Evolutionary conservation across 352 stramenopile species (phyloP), one percentile per base, ranked within the genome.

Genomic region (Albugo laibachii): DNA sequence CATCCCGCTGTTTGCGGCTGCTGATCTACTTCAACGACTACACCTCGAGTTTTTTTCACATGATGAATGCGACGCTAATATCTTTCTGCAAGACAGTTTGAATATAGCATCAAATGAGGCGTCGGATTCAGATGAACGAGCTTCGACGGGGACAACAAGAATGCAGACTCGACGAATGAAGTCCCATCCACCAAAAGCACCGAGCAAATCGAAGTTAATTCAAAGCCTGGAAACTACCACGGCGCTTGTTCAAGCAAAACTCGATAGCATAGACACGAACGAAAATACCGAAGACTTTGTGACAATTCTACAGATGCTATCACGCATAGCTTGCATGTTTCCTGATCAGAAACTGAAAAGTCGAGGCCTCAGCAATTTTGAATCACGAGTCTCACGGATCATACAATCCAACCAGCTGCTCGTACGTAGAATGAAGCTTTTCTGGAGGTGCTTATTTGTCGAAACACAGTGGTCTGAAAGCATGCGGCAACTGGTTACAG

Each of bases 381-480:
- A 24, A 0, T n/a, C 51, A 13, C 61, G 65, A 11, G 38, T 92
- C 16, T 45, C 58, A 19, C 56, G 55, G 16, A 69, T 92, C 47
- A 45, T 69, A 45, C 44, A 44, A 1, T 41, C 54, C 19, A 92
- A 87, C 45, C 55, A 58, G 45, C 48, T 65, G 15, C 78, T 92
- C 42, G 69, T 87, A 53, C 76, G 71, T 2, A 75, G 78, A 16
- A 92, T 89, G 78, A 82, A 87, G 49, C 62, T 92, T 2, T 86
- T 81, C 36, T 88, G 74, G 69, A 62, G 72, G 3, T 92, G 78
- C 41, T 47, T 88, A 10, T 45, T 59, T 1, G 50, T 65, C 41
- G 47, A 78, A 11, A 48, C 19, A 10, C 16, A 73, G 19, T 13
- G 36, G 24, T 53, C 45, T n/a, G 49, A 41, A 10, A 36, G 18